Evolutionary conservation across 257 asterid species (phyloP).

Genomic region (Verbascum thapsus): DNA sequence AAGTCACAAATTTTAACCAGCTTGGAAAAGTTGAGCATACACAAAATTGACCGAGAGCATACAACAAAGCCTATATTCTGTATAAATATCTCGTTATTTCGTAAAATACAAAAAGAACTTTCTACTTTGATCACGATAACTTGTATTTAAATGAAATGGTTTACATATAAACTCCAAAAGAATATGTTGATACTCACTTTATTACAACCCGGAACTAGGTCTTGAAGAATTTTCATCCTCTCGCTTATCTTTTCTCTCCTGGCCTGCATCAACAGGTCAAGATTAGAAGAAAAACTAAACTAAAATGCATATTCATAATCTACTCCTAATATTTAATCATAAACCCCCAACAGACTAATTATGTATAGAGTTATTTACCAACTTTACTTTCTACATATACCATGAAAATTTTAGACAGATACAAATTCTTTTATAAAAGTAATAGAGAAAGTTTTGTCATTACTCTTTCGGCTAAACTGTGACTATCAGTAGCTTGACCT

Average conservation of each 20-base stretch:
- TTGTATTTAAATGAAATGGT: not conserved
- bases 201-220: conserved; percentile 54
- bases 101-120: not conserved
- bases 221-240: conserved; percentile 53
- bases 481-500: conserved; percentile 62
- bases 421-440: not conserved
- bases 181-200: conserved; percentile 40
- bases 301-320: not conserved
- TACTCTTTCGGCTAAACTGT: conserved; percentile 59
- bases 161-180: not conserved
- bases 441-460: conserved; percentile 20
- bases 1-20: no score
- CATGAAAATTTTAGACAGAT: not conserved
- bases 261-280: conserved; percentile 38
- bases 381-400: conserved; percentile 2
- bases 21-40: no score
- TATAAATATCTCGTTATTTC: no score
- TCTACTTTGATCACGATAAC: not conserved
- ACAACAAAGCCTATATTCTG: no score
- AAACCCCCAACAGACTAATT: not conserved
- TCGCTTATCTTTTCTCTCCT: conserved; percentile 56
- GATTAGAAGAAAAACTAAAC: not conserved
- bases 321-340: no score
- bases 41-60: no score
- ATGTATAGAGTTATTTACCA: not conserved